Percentiles rank a stretch among this genome's conserved stretches.
These are phyloP conservation scores for Pythium periplocum DNA, from an alignment of 352 stramenopile genomes.

Conservation along the genomic window DNA sequence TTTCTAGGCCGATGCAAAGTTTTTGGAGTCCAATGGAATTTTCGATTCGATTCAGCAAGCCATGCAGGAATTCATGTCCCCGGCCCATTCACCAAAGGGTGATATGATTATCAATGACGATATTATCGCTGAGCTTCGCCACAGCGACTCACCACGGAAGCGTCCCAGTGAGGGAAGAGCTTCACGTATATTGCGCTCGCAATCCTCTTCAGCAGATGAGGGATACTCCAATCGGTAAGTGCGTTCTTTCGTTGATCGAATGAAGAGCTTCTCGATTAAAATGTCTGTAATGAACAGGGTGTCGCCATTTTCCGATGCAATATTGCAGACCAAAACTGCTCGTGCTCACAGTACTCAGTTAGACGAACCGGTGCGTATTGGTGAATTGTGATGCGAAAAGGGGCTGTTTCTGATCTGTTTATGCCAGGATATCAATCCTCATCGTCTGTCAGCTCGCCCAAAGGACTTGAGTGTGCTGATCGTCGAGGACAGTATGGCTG, in stretches of 20 bases:
- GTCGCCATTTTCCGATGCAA: no score
- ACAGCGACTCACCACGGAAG: conserved; percentile 17
- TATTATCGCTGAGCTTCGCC: conserved; percentile 58
- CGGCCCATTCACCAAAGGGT: conserved; percentile 20
- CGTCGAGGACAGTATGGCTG: conserved; percentile 64
- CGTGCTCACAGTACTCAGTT: background rate
- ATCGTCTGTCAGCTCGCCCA: conserved; percentile 12
- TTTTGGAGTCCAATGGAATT: conserved; percentile 71
- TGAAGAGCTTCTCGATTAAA: background rate
- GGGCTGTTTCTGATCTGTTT: conserved; percentile 2
- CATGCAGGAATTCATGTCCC: conserved; percentile 55
- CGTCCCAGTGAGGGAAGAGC: conserved; percentile 9
- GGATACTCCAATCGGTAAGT: background rate
- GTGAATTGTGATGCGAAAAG: no score
- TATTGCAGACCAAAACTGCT: background rate
- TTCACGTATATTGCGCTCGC: background rate
- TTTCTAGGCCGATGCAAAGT: conserved; percentile 56
- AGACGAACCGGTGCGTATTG: no score
- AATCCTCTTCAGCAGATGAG: conserved; percentile 1
- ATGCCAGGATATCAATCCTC: conserved; percentile 2
- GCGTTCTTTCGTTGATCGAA: conserved; percentile 1
- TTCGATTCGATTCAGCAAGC: conserved; percentile 78
- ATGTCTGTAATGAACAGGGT: background rate
- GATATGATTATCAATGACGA: conserved; percentile 66
- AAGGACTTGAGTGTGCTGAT: conserved; percentile 48